Evolutionary conservation across 2,329 filamentous ascomycete genomes (phyloP).

Genomic region (Cladosporium cucumerinum): DNA sequence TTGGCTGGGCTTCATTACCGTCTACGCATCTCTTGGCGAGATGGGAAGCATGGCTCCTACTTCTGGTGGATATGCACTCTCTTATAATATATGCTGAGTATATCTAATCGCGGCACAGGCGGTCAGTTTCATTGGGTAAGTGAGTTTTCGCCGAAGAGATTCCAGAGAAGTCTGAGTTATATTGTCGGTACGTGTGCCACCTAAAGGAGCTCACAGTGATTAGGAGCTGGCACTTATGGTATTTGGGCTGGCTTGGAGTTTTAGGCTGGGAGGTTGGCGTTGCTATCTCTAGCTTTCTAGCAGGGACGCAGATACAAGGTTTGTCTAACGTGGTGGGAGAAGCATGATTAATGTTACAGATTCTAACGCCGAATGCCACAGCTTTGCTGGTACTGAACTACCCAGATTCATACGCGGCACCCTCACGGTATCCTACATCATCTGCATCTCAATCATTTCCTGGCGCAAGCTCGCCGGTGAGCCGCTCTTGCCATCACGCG

Average conservation of each 20-base stretch:
- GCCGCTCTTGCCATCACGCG: constrained; percentile 20
- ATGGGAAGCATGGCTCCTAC: constrained; percentile 6
- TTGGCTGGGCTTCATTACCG: neutral
- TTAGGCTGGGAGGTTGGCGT: constrained; percentile 20
- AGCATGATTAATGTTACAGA: neutral
- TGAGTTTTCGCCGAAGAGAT: constrained; percentile 31
- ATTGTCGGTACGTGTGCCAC: constrained; percentile 12
- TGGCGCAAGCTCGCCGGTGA: constrained; percentile 18
- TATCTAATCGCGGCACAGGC: constrained; percentile 16
- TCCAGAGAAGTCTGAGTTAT: constrained; percentile 27
- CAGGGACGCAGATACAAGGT: constrained; percentile 29
- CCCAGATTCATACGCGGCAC: constrained; percentile 17
- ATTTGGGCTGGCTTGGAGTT: constrained; percentile 19
- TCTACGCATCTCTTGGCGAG: constrained; percentile 7
- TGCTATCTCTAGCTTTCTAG: constrained; percentile 25
- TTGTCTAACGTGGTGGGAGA: neutral
- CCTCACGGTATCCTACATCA: constrained; percentile 19
- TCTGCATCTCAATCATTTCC: constrained; percentile 20
- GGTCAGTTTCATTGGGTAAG: constrained; percentile 33
- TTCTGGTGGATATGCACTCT: neutral
- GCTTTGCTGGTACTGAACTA: constrained; percentile 21
- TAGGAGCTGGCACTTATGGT: neutral
- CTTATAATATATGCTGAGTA: neutral
- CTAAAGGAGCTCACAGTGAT: neutral
- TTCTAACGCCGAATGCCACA: neutral